Conservation (phyloP, 2,329 filamentous ascomycete genomes). For the Alternaria angustiovoidea region DNA sequence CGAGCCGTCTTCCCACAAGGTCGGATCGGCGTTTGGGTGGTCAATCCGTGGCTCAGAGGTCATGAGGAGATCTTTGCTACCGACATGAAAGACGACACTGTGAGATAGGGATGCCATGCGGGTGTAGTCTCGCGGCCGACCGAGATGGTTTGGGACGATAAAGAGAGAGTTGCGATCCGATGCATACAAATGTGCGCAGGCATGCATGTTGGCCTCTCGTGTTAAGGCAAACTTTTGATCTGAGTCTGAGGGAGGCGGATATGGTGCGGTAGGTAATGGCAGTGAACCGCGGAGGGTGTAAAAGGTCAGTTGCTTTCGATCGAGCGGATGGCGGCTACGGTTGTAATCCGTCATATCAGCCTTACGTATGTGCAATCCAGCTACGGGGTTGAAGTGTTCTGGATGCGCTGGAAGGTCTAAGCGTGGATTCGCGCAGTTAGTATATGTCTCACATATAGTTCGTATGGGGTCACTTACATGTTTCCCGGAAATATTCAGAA, state of each 20-base stretch:
- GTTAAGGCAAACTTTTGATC: slow-evolving; percentile 13
- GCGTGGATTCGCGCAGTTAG: not conserved
- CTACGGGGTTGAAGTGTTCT: slow-evolving; percentile 52
- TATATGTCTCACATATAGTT: not conserved
- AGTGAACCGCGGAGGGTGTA: slow-evolving; percentile 47
- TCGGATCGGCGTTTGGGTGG: slow-evolving; percentile 27
- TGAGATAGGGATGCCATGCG: slow-evolving; percentile 45
- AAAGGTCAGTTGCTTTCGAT: slow-evolving; percentile 47
- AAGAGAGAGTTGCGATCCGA: slow-evolving; percentile 64
- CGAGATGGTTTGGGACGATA: slow-evolving; percentile 58
- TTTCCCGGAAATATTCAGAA: not conserved
- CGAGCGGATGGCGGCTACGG: slow-evolving; percentile 42
- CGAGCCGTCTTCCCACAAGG: slow-evolving; percentile 32
- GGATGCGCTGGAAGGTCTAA: slow-evolving; percentile 40
- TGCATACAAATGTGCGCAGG: slow-evolving; percentile 65
- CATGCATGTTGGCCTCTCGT: slow-evolving; percentile 60
- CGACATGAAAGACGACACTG: slow-evolving; percentile 46
- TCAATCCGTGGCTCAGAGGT: slow-evolving; percentile 31
- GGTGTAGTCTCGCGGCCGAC: slow-evolving; percentile 32
- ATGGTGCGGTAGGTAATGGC: slow-evolving; percentile 35
- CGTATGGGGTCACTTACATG: slow-evolving; percentile 3
- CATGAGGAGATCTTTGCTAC: slow-evolving; percentile 36
- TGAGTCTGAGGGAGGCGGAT: slow-evolving; percentile 18
- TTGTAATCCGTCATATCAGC: slow-evolving; percentile 63
- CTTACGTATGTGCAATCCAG: slow-evolving; percentile 59